Evolutionary conservation across 2,329 filamentous ascomycete genomes (phyloP), one percentile per base, ranked within the genome.

Genomic region (Nothomitra cinnamomea): DNA sequence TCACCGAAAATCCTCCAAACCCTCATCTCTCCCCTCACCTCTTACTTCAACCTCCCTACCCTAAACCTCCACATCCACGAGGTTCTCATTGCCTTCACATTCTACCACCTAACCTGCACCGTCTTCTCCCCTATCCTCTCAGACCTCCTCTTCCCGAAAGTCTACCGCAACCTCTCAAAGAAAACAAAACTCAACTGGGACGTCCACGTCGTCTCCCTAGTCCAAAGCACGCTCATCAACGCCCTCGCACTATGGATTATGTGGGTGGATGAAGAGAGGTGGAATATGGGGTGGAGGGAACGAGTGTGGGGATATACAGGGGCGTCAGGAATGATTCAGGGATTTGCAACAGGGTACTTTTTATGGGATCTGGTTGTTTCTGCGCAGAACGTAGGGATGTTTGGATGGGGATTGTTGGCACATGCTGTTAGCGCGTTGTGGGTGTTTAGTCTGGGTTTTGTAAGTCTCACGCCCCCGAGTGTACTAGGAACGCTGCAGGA

Each of bases 171-270:
- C 49, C 74, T 87, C 60, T 77, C 79, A 50, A 69, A 71, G 24
- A 74, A 76, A 54, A 85, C 83, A 54, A 77, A 75, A 63, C 72
- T 87, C 57, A 92, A 85, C 72, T 92, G 87, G 87, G 80, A 94
- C 65, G 82, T 87, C 22, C 87, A 90, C 64, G 81, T 90, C 54
- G 86, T 92, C 32, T 88, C 84, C n/a, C 76, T 92, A 59, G 72
- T 86, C 54, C 87, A 94, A 73, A 83, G 80, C 64, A 70, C 74
- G 32, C 68, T 87, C 54, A 85, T 94, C 69, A 87, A 83, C 65
- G 65, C 60, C 49, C 69, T 89, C 32, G 83, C 85, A n/a, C 68
- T 92, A 15, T 89, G 80, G 75, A 76, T 85, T 54, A 85, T 88
- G 67, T 72, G 72, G 54, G 67, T 64, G 42, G 86, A 92, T 65